Conservation (phyloP, 1,284 basidiomycete genomes). For the Hemileccinum hortonii region DNA sequence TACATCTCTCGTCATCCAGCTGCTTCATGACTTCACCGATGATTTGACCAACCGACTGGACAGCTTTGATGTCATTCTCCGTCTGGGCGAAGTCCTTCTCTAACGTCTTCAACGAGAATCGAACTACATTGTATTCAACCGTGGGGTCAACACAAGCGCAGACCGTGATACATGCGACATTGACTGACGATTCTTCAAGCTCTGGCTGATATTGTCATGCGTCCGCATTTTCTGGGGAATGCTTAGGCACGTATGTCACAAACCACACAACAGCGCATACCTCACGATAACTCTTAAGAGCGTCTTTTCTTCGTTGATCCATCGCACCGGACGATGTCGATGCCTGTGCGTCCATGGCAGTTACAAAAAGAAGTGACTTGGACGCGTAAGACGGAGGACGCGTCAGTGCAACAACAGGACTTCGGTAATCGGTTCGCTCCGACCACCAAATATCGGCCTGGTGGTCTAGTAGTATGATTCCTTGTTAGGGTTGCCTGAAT, state of each 20-base stretch:
- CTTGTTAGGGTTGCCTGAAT: conserved; percentile 45
- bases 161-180: background rate
- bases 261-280: conserved; percentile 35
- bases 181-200: conserved; percentile 79
- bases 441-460: conserved; percentile 34
- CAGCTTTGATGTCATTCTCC: conserved; percentile 98
- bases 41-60: conserved; percentile 98
- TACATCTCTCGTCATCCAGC: conserved; percentile 96
- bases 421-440: background rate
- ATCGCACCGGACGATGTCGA: conserved; percentile 57
- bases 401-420: conserved; percentile 20
- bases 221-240: conserved; percentile 82
- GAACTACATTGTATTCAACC: conserved; percentile 45
- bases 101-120: conserved; percentile 84
- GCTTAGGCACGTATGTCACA: conserved; percentile 7
- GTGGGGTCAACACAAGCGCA: conserved; percentile 1
- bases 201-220: conserved; percentile 81
- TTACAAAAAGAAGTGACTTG: conserved; percentile 3
- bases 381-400: conserved; percentile 22
- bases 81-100: conserved; percentile 93
- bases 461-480: conserved; percentile 60
- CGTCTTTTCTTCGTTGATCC: conserved; percentile 62
- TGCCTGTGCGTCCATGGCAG: conserved; percentile 49
- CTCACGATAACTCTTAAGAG: conserved; percentile 67
- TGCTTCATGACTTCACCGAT: conserved; percentile 99